Conservation (phyloP, 192 early-diverging fungal genomes). For the Pecoramyces ruminantium region DNA sequence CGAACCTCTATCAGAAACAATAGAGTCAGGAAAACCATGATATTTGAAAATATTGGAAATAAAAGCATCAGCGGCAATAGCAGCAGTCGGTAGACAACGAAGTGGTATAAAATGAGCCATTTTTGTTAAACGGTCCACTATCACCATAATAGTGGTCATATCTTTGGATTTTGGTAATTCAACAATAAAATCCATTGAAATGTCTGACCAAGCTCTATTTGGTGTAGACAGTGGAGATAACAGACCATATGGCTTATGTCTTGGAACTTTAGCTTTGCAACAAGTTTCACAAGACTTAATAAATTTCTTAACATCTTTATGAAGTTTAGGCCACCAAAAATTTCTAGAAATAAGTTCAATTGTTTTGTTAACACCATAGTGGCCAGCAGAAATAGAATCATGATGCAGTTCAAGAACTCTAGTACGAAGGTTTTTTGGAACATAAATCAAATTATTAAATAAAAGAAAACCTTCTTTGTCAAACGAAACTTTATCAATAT, state of each 20-base stretch:
- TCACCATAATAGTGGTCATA: background rate
- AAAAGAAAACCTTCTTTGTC: no score
- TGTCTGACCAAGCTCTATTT: conserved; percentile 13
- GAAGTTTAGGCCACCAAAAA: conserved; percentile 15
- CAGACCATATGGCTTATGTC: conserved; percentile 15
- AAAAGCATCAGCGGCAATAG: background rate
- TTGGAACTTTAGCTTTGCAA: conserved; percentile 8
- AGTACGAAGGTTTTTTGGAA: no score
- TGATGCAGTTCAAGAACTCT: conserved; percentile 1
- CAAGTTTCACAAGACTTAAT: conserved; percentile 14
- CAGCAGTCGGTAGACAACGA: background rate
- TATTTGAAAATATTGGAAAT: background rate
- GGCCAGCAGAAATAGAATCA: conserved; percentile 11
- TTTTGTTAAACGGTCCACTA: conserved; percentile 7
- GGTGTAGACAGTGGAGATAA: conserved; percentile 14
- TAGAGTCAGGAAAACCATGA: no score
- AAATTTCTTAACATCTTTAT: conserved; percentile 10
- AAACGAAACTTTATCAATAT: no score
- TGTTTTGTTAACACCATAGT: conserved; percentile 14
- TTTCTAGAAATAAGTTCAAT: conserved; percentile 11
- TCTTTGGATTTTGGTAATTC: conserved; percentile 5
- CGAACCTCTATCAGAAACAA: no score
- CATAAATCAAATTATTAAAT: no score
- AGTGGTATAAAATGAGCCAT: background rate
- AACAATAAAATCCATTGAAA: conserved; percentile 27